Evolutionary conservation across 2,329 filamentous ascomycete species (phyloP).

Genomic region (Cucurbitaria berberidis): DNA sequence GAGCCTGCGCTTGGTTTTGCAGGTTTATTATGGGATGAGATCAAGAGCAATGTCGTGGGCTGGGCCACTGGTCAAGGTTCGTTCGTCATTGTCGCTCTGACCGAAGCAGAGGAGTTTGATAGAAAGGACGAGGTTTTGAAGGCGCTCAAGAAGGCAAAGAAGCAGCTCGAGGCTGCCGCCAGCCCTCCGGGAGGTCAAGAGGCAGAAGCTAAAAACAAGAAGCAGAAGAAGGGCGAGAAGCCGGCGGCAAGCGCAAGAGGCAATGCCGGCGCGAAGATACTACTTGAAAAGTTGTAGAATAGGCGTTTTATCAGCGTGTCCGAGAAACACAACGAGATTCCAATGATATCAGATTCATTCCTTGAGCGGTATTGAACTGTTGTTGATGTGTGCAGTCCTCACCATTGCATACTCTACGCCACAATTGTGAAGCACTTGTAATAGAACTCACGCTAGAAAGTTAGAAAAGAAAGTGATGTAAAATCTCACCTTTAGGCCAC

Average conservation of each 20-base stretch:
- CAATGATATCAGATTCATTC: not conserved
- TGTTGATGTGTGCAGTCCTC: not conserved
- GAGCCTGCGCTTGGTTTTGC: constrained; percentile 83
- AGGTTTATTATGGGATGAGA: constrained; percentile 78
- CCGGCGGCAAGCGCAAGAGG: constrained; percentile 45
- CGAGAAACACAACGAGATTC: not conserved
- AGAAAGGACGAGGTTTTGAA: constrained; percentile 71
- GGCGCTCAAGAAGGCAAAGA: constrained; percentile 74
- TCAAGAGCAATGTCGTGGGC: constrained; percentile 73
- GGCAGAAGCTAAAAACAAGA: constrained; percentile 39
- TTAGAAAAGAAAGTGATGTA: too few relatives aligned
- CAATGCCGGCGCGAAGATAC: constrained; percentile 56
- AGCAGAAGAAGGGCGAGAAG: constrained; percentile 50
- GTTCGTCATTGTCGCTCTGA: constrained; percentile 81
- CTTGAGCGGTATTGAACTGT: not conserved
- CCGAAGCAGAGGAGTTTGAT: constrained; percentile 74
- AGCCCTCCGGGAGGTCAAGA: constrained; percentile 51
- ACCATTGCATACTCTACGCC: not conserved
- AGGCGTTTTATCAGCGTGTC: not conserved
- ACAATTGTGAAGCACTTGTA: too few relatives aligned
- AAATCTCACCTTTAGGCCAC: not conserved
- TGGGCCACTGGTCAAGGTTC: constrained; percentile 90
- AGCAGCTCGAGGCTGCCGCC: constrained; percentile 71
- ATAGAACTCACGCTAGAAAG: too few relatives aligned
- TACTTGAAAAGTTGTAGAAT: constrained; percentile 51